Evolutionary conservation across 1,139 yeast genomes (phyloP), one percentile per base, ranked within the genome.

Genomic region (Yamadazyma atmosphaerica): DNA sequence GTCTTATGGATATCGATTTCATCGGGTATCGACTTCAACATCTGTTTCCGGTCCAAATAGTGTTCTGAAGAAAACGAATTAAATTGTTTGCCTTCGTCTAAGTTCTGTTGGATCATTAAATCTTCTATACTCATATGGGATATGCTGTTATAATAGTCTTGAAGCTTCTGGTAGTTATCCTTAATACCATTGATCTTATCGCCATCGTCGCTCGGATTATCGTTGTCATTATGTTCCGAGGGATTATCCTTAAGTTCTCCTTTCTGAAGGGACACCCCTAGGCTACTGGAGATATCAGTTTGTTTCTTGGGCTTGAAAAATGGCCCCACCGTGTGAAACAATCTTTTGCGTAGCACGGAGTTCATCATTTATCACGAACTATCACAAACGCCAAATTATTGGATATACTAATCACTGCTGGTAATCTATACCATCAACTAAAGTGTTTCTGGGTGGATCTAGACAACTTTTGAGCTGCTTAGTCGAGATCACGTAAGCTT

Each of bases 91-190:
- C 68, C 70, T 32, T 63, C 60, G 44, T 69, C 75, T 25, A 70
- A 50, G 41, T 63, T 65, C 39, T 60, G 55, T 46, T 72, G 76
- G 29, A 68, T 58, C 36, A 52, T 44, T 21, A 71, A 49, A 42
- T 71, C 74, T 22, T 68, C 63, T 8, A 55, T 51, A n/a, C 70
- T 55, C 76, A 71, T 68, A 42, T 56, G 64, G 8, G 67, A 60
- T n/a, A 65, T 47, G 36, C 60, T 58, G 19, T 65, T 70, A 39
- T 60, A 66, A 31, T 42, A 48, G 7, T 53, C 47, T 32, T 51
- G 53, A 3, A 50, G 37, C 17, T 37, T 43, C 16, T 45, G 37
- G 17, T 32, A 37, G 13, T 35, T 40, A 4, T 43, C 36, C 19
- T 40, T 35, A 7, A 32, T 26, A 3, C 42, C 46, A 2, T 38